A percentile compares a stretch with the other conserved stretches of the same genome.
Evolutionary conservation across 495 filamentous ascomycete genomes (phyloP).

Genomic region (Chlorociboria aeruginascens): DNA sequence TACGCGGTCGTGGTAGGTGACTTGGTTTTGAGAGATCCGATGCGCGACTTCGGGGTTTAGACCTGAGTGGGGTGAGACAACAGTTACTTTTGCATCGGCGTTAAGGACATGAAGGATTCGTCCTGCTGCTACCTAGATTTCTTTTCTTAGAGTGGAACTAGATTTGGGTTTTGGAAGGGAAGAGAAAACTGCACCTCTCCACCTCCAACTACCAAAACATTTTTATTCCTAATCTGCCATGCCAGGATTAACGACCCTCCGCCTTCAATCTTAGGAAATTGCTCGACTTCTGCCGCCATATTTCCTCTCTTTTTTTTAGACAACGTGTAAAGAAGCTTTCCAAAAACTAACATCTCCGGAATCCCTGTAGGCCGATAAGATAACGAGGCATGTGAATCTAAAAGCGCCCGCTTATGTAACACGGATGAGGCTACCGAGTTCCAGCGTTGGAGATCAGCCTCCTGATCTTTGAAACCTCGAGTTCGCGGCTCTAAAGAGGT

Average conservation of each 20-base stretch:
- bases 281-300: constrained; percentile 1
- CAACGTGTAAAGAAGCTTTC: neutral
- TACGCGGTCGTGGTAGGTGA: constrained; percentile 65
- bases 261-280: constrained; percentile 71
- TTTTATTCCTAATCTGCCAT: constrained; percentile 81
- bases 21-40: constrained; percentile 59
- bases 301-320: neutral
- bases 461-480: constrained; percentile 4
- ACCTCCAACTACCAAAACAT: constrained; percentile 79
- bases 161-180: too few species aligned
- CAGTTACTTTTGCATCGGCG: constrained; percentile 81
- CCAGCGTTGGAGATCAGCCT: too few species aligned
- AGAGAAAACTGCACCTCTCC: constrained; percentile 56
- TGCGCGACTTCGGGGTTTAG: constrained; percentile 80
- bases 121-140: constrained; percentile 74
- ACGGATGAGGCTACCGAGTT: too few species aligned
- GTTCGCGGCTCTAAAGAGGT: constrained; percentile 8
- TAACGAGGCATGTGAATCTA: neutral
- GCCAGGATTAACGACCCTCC: constrained; percentile 89
- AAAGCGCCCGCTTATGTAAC: too few species aligned
- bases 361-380: neutral
- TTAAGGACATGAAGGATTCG: constrained; percentile 88
- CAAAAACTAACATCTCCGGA: too few species aligned
- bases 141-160: too few species aligned
- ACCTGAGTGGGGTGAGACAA: constrained; percentile 67